Evolutionary conservation across 495 filamentous ascomycete species (phyloP).

Genomic region (Polyplosphaeria fusca): DNA sequence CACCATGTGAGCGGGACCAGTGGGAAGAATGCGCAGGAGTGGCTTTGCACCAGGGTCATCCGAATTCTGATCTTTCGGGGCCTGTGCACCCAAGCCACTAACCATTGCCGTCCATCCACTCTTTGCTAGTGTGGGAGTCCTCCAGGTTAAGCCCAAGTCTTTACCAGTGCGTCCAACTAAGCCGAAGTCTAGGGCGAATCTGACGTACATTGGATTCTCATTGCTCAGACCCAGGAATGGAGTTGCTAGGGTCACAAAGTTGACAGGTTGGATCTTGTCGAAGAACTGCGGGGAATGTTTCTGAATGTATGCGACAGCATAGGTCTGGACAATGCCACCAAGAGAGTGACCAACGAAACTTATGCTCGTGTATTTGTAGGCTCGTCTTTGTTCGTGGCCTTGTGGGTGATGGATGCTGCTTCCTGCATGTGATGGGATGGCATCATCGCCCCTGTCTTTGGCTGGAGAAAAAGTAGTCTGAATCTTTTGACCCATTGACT

Average conservation of each 20-base stretch:
- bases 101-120: constrained; percentile 88
- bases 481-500: constrained; percentile 40
- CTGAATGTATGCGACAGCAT: constrained; percentile 95
- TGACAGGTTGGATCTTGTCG: constrained; percentile 78
- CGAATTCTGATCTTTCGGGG: constrained; percentile 59
- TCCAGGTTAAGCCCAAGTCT: constrained; percentile 92
- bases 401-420: constrained; percentile 51
- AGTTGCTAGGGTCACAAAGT: constrained; percentile 88
- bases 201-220: constrained; percentile 95
- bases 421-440: constrained; percentile 49
- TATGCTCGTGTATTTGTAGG: constrained; percentile 89
- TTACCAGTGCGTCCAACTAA: constrained; percentile 92
- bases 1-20: constrained; percentile 85
- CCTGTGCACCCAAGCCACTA: constrained; percentile 65
- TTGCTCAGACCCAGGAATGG: constrained; percentile 93
- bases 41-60: constrained; percentile 80
- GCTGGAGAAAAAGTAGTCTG: constrained; percentile 34
- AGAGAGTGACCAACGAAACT: constrained; percentile 94
- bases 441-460: constrained; percentile 35
- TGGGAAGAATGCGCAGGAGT: constrained; percentile 82
- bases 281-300: constrained; percentile 95
- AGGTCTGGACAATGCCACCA: constrained; percentile 86
- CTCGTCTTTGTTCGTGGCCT: constrained; percentile 48
- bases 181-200: constrained; percentile 93
- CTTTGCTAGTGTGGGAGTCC: constrained; percentile 74